These are phyloP conservation scores for Crithidia thermophila DNA, from an alignment of 208 protist genomes.

Conservation along the genomic window DNA sequence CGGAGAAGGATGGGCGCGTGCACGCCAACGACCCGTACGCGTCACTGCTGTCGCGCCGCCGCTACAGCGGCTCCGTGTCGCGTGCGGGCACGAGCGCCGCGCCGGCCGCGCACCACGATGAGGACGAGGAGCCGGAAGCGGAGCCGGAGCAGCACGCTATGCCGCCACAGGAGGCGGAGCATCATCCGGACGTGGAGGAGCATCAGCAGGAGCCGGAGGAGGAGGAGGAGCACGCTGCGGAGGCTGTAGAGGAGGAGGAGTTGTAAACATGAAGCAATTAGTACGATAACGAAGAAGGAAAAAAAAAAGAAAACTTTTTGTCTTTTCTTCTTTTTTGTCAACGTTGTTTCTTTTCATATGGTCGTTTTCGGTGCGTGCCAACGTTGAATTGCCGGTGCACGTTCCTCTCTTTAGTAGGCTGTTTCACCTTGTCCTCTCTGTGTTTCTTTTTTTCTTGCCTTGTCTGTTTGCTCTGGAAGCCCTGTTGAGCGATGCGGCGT, in stretches of 20 bases:
- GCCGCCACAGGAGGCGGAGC: too few relatives aligned
- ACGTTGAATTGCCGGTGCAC: neutral
- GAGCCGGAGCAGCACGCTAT: too few relatives aligned
- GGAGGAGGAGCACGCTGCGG: neutral
- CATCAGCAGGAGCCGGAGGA: neutral
- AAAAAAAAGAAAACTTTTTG: neutral
- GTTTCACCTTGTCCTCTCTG: too few relatives aligned
- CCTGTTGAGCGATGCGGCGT: too few relatives aligned
- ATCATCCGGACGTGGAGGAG: too few relatives aligned
- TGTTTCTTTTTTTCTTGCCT: too few relatives aligned
- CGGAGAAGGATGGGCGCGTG: constrained; percentile 27
- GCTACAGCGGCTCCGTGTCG: constrained; percentile 10
- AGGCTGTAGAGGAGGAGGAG: neutral
- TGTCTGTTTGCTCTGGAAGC: too few relatives aligned
- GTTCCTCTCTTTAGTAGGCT: neutral
- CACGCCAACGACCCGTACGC: constrained; percentile 31
- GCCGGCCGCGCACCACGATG: neutral
- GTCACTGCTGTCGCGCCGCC: constrained; percentile 22
- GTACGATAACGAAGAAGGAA: too few relatives aligned
- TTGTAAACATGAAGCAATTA: constrained; percentile 3
- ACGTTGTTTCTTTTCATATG: constrained; percentile 1
- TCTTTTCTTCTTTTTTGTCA: neutral
- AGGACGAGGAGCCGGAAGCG: neutral
- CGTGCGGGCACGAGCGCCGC: constrained; percentile 1
- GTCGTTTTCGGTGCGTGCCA: too few relatives aligned